Percentiles rank a stretch among this genome's conserved stretches.
phyloP scores from a whole-genome alignment of 1,284 basidiomycete genomes.

The Mycena sp. region DNA sequence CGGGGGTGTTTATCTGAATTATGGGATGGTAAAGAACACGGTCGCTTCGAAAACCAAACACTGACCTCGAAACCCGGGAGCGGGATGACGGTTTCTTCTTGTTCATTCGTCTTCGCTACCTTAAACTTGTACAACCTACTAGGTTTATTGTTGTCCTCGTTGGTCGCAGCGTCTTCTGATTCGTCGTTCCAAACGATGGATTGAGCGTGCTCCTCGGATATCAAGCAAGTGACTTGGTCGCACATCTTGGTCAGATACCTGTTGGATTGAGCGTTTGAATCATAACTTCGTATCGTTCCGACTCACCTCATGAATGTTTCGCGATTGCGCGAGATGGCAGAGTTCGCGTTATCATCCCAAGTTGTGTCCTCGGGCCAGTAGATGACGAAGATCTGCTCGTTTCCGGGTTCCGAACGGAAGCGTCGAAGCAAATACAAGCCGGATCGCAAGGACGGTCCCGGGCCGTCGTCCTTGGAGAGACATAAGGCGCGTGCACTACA shows the following conservation, averaged over 20 bases:
- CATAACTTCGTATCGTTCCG: background rate
- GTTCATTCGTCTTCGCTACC: constrained; percentile 65
- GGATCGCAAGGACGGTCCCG: constrained; percentile 54
- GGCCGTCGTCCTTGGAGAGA: constrained; percentile 36
- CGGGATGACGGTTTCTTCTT: constrained; percentile 60
- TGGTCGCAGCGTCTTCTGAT: constrained; percentile 39
- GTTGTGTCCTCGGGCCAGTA: constrained; percentile 74
- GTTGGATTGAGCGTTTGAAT: constrained; percentile 23
- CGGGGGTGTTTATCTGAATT: constrained; percentile 5
- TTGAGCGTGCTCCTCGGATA: constrained; percentile 57
- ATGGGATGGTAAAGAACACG: background rate
- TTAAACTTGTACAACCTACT: constrained; percentile 64
- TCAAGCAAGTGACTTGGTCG: constrained; percentile 62
- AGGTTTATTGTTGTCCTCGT: constrained; percentile 48
- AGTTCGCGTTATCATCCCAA: constrained; percentile 61
- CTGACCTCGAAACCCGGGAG: constrained; percentile 56
- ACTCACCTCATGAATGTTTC: constrained; percentile 69
- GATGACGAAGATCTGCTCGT: constrained; percentile 55
- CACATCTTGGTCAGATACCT: constrained; percentile 64
- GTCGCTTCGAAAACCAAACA: background rate
- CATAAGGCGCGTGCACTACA: constrained; percentile 17
- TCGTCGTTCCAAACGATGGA: constrained; percentile 56
- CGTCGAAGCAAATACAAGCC: constrained; percentile 59
- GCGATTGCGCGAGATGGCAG: constrained; percentile 60
- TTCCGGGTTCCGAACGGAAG: constrained; percentile 17